Base-by-base conservation (phyloP, 75 land plant genomes). In the Selaginella tamariscina region DNA sequence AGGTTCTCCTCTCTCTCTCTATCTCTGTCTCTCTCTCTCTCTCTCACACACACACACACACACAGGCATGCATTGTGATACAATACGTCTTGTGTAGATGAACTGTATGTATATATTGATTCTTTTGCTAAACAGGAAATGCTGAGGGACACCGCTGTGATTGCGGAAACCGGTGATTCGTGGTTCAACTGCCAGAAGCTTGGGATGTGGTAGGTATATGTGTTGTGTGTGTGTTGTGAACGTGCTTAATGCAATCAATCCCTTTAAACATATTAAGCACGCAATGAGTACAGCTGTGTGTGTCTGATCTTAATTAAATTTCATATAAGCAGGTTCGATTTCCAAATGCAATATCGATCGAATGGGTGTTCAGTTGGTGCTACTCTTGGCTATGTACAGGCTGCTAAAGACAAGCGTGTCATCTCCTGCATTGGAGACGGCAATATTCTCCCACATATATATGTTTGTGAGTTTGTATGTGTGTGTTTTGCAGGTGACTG, bases 281-380 rank as follows among this genome's bases (percentile, higher is more conserved):
- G n/a, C n/a, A n/a, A n/a, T n/a, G n/a, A n/a, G n/a, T n/a, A n/a
- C n/a, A n/a, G n/a, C n/a, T n/a, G n/a, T n/a, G n/a, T n/a, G n/a
- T n/a, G n/a, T n/a, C n/a, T n/a, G n/a, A n/a, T n/a, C n/a, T n/a
- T n/a, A n/a, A 5, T 39, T 59, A 23, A 21, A 2, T 59, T 59
- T 59, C 26, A 9, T 9, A n/a, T 59, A 21, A n/a, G 8, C 62
- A 21, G 26, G 18, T 59, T 9, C 26, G 62, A 59, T 2, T 59
- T 59, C 23, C 62, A 59, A 26, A 59, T 59, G 62, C 62, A 59
- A 59, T 59, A 59, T 59, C n/a, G 62, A 26, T 59, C 62, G 23
- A 59, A 9, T 9, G 62, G 62, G n/a, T 59, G 62, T 8, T 59
- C 62, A 23, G 26, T 59, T 2, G 62, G 62, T 23, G 62, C 62